Conservation (phyloP, 345 rosid genomes). For the Microcos paniculata region DNA sequence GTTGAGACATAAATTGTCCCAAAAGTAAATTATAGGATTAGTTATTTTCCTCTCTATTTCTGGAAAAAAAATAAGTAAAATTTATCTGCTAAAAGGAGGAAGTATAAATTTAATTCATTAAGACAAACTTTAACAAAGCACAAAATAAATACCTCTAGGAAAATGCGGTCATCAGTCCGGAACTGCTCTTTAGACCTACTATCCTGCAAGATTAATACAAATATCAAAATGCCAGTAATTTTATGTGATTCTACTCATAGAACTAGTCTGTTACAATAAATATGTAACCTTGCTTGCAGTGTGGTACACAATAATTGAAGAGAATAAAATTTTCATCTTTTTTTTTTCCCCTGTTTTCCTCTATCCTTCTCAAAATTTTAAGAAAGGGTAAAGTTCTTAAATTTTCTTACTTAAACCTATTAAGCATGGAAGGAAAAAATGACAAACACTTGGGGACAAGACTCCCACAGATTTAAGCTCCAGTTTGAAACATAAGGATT, state of each 20-base stretch:
- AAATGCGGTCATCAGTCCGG: slow-evolving; percentile 43
- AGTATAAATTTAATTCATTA: not conserved
- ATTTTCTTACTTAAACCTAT: not conserved
- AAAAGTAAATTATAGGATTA: not conserved
- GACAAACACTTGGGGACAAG: not conserved
- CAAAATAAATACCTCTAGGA: slow-evolving; percentile 51
- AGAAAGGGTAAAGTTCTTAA: not conserved
- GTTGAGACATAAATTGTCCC: not conserved
- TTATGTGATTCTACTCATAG: not conserved
- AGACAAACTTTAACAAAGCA: slow-evolving; percentile 1
- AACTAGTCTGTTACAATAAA: not conserved
- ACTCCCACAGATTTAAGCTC: not conserved
- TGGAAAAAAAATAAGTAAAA: slow-evolving; percentile 6
- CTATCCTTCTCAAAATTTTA: not conserved
- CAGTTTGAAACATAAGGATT: not conserved
- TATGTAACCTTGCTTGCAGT: not conserved
- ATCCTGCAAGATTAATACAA: slow-evolving; percentile 46
- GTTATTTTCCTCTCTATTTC: not conserved
- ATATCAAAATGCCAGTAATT: not conserved
- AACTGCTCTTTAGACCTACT: slow-evolving; percentile 51
- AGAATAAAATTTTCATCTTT: not conserved
- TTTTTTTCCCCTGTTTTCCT: not conserved
- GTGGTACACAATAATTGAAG: not conserved
- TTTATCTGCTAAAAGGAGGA: not conserved
- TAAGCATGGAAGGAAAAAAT: not conserved